These are phyloP conservation scores for Geranomyces michiganensis DNA, from an alignment of 192 early-diverging fungal genomes.

Conservation along the genomic window DNA sequence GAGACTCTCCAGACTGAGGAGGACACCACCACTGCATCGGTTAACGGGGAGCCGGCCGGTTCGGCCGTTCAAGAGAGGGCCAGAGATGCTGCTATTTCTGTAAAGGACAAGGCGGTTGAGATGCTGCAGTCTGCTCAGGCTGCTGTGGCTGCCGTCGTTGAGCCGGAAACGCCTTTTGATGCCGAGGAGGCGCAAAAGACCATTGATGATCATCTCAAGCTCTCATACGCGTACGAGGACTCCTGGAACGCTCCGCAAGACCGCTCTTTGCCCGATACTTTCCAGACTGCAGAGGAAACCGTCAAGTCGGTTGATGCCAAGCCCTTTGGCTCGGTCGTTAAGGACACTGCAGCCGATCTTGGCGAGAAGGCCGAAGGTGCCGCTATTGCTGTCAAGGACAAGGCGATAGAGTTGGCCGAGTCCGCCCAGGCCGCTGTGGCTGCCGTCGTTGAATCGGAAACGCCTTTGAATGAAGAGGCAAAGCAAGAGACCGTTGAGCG, in stretches of 20 bases:
- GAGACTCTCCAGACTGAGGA: not conserved
- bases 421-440: too few species aligned
- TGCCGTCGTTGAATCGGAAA: too few species aligned
- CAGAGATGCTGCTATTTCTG: too few species aligned
- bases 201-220: constrained; percentile 22
- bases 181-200: constrained; percentile 12
- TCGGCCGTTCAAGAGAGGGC: too few species aligned
- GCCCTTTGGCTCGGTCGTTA: not conserved
- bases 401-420: not conserved
- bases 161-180: not conserved
- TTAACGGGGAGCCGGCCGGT: too few species aligned
- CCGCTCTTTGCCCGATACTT: not conserved
- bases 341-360: not conserved
- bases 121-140: not conserved
- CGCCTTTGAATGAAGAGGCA: not conserved
- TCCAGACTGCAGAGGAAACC: not conserved
- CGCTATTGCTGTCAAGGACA: not conserved
- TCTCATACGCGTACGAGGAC: constrained; percentile 13
- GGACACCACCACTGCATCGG: too few species aligned
- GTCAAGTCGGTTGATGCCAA: not conserved
- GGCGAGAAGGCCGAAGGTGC: not conserved
- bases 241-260: too few species aligned
- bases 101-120: not conserved
- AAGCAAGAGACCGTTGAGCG: not conserved
- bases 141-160: not conserved